Conservation (phyloP, 768 basidiomycete species). For the Cystofilobasidium ferigula region DNA sequence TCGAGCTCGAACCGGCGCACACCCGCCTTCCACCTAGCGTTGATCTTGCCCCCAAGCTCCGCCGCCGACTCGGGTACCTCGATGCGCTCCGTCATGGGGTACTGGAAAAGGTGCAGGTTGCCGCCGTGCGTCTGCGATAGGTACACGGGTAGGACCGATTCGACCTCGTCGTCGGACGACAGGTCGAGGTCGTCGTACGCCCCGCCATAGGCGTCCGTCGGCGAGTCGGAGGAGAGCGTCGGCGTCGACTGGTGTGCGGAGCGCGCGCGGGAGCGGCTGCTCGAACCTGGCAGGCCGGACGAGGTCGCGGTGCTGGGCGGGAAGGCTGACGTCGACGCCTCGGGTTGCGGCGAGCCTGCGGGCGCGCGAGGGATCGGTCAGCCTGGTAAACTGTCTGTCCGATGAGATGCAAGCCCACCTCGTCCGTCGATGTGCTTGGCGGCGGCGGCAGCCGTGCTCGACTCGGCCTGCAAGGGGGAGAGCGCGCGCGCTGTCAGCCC, state of each 20-base stretch:
- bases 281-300: neutral
- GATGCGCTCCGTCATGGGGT: slow-evolving; percentile 33
- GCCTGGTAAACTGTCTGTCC: neutral
- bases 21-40: slow-evolving; percentile 35
- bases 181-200: neutral
- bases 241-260: neutral
- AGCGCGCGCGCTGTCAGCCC: no score
- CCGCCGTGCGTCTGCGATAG: slow-evolving; percentile 33
- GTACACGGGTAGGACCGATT: slow-evolving; percentile 37
- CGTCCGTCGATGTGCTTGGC: neutral
- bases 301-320: neutral
- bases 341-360: neutral
- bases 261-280: neutral
- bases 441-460: neutral
- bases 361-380: neutral
- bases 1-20: slow-evolving; percentile 37
- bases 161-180: slow-evolving; percentile 30
- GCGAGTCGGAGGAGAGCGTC: neutral
- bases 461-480: neutral
- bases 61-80: slow-evolving; percentile 31
- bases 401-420: neutral
- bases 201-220: neutral
- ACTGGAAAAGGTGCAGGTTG: slow-evolving; percentile 37
- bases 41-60: slow-evolving; percentile 32
- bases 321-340: neutral